Conservation (phyloP, 192 early-diverging fungal species). For the Rhizophagus sp. region DNA sequence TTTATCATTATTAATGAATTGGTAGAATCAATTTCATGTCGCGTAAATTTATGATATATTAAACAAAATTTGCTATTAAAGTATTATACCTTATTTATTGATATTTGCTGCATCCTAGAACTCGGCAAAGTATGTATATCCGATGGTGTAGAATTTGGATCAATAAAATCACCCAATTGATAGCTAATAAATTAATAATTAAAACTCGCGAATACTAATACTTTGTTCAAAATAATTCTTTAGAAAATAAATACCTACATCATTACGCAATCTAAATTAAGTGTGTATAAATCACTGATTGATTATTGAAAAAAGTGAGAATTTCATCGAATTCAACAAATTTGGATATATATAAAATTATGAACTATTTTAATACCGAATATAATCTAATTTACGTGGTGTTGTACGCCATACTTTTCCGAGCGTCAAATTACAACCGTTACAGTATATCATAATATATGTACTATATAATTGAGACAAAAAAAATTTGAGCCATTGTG, state of each 20-base stretch:
- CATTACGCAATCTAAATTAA: background rate
- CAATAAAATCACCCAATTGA: constrained; percentile 25
- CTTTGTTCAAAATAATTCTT: background rate
- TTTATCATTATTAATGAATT: background rate
- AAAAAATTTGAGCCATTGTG: background rate
- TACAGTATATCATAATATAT: constrained; percentile 18
- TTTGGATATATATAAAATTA: background rate
- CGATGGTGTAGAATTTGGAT: background rate
- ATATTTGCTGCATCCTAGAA: constrained; percentile 12
- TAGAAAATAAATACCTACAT: constrained; percentile 22
- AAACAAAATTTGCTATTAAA: background rate
- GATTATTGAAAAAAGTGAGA: background rate
- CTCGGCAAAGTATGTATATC: constrained; percentile 18
- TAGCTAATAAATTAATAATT: constrained; percentile 16
- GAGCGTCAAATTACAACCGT: constrained; percentile 13
- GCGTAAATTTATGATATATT: background rate
- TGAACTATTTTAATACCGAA: constrained; percentile 1
- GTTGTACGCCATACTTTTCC: constrained; percentile 32
- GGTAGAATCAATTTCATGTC: background rate
- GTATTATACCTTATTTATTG: constrained; percentile 21
- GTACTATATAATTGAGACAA: constrained; percentile 11
- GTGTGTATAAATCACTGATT: constrained; percentile 3
- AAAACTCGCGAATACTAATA: background rate
- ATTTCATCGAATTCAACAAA: background rate
- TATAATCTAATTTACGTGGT: constrained; percentile 31